Base-by-base conservation (phyloP, 1,284 basidiomycete genomes). In the Ceratorhiza oryzae-sativae region DNA sequence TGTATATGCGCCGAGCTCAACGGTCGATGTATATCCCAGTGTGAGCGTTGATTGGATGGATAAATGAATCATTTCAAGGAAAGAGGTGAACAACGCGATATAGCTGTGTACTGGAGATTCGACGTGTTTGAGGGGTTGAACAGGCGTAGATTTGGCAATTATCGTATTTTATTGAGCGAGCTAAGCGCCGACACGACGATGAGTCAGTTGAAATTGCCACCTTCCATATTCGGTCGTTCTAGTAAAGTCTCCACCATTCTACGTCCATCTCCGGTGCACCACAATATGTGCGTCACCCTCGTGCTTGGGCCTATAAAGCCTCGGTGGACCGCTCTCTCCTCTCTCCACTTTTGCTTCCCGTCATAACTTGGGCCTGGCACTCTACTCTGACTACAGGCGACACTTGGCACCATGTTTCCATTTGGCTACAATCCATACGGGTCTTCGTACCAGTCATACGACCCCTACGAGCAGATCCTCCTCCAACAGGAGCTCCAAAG, bases 401-500 rank as follows among this genome's bases (percentile, higher is more conserved):
- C 34, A 20, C 39, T 41, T 25, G 6, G 25, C 56, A 23, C 23
- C 27, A 70, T 70, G 65, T 58, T 46, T 46, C 65, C 65, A 15
- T 70, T 70, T n/a, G 65, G 51, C 15, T 34, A 42, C 12, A 70
- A 46, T 23, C 65, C 53, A 18, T 70, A 70, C 39, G 23, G 32
- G 9, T 27, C 53, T 9, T n/a, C 53, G 3, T 58, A 30, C 42
- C 30, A 58, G 6, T 36, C 53, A 20, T 58, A 70, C 30, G 53
- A 70, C 46, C 53, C 65, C 5, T 70, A 58, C 42, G 65, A 58
- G 10, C 42, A 68, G 18, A 20, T 32, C 1, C 39, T n/a, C 46
- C n/a, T 32, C 12, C 55, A 23, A 20, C 39, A 70, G 48, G 53
- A 70, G 65, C 65, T 70, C 39, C 65, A 70, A 46, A 49, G 65